phyloP scores from a whole-genome alignment of 257 asterid genomes.

The Gentiana macrophylla region DNA sequence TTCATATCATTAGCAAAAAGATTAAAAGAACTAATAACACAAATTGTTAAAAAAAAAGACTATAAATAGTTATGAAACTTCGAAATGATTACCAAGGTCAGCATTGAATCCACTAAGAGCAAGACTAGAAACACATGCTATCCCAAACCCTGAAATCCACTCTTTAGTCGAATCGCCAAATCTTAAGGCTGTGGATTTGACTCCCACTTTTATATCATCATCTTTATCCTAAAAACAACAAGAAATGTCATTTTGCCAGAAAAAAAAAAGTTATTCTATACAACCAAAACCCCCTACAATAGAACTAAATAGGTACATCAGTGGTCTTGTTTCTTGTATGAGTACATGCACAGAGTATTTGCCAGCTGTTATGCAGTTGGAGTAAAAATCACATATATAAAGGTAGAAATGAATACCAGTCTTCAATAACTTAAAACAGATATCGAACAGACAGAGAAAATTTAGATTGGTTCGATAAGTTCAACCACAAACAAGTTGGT shows the following conservation, averaged over 20 bases:
- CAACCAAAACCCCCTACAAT: background rate
- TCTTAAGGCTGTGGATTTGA: constrained; percentile 88
- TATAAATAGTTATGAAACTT: background rate
- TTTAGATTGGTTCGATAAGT: too few relatives aligned
- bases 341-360: background rate
- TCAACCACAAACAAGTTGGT: too few relatives aligned
- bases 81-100: constrained; percentile 44
- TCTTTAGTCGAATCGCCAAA: constrained; percentile 80
- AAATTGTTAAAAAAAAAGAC: background rate
- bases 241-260: background rate
- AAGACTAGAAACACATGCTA: constrained; percentile 66
- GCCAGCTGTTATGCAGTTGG: background rate
- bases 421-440: background rate
- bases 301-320: background rate
- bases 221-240: constrained; percentile 61
- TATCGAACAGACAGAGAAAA: too few relatives aligned
- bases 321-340: background rate
- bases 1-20: background rate
- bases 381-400: background rate
- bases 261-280: background rate
- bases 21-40: background rate
- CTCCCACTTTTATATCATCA: constrained; percentile 78
- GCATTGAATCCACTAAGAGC: constrained; percentile 72
- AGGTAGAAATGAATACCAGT: background rate
- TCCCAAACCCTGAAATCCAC: constrained; percentile 80